phyloP scores from a whole-genome alignment of 2,329 filamentous ascomycete species.

The Curvularia hawaiiensis region DNA sequence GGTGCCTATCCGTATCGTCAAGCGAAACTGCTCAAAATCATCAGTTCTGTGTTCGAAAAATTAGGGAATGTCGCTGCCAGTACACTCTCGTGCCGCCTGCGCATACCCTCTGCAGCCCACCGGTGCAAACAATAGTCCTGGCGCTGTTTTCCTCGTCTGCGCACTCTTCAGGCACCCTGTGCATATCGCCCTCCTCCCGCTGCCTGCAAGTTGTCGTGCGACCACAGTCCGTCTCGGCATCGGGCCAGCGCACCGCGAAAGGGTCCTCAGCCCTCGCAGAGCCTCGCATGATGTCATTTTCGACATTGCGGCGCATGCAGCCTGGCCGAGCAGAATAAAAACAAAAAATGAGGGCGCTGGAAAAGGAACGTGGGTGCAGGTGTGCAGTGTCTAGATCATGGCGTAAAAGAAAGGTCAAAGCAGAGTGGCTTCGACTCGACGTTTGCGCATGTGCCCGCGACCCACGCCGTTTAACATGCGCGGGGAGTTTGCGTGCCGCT shows the following conservation, averaged over 20 bases:
- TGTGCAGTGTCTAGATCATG: slow-evolving; percentile 16
- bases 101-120: slow-evolving; percentile 34
- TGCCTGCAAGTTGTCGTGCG: slow-evolving; percentile 5
- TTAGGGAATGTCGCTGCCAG: slow-evolving; percentile 2
- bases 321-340: neutral
- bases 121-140: slow-evolving; percentile 12
- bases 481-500: slow-evolving; percentile 27
- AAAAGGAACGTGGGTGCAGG: neutral
- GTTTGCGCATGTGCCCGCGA: slow-evolving; percentile 19
- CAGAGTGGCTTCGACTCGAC: slow-evolving; percentile 8
- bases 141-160: slow-evolving; percentile 11
- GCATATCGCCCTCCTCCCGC: slow-evolving; percentile 32
- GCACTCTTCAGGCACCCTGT: slow-evolving; percentile 30
- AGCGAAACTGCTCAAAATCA: slow-evolving; percentile 13
- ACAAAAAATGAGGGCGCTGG: neutral
- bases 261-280: slow-evolving; percentile 33
- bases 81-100: slow-evolving; percentile 35
- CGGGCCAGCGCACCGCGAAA: slow-evolving; percentile 33
- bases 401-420: slow-evolving; percentile 5
- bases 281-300: slow-evolving; percentile 45
- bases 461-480: slow-evolving; percentile 22
- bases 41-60: slow-evolving; percentile 14
- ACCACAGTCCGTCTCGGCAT: slow-evolving; percentile 17
- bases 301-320: slow-evolving; percentile 7
- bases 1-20: slow-evolving; percentile 16